Base-by-base conservation (phyloP, 2,329 filamentous ascomycete species). In the Remersonia thermophila region DNA sequence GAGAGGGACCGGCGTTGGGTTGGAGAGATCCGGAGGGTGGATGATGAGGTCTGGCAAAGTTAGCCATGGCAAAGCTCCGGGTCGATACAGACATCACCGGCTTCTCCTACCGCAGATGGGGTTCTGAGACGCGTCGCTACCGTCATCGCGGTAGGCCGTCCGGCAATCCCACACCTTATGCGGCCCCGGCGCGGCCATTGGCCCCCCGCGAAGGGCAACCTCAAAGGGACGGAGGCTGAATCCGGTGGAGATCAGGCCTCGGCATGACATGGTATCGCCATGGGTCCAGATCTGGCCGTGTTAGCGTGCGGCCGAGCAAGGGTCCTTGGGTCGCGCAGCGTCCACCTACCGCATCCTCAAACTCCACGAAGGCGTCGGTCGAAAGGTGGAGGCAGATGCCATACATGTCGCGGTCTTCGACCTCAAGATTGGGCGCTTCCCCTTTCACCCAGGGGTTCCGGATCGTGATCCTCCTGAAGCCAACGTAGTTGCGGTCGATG, bases 171-270 rank as follows among this genome's bases (percentile, higher is more conserved):
- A 51, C 0, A 60, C 57, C 3, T 51, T 50, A 37, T 74, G 71
- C 0, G 50, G 38, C 3, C 48, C 11, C 9, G 34, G 8, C 25
- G 39, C 4, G 29, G 44, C 32, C 31, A 45, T 32, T 26, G 53
- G 35, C 0, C 45, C 27, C 1, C 53, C 56, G 8, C 51, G 45
- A 12, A 73, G 50, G 1, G 60, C 46, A 11, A 75, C 53, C 32
- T 73, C 63, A 37, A 76, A 75, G 0, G 67, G 59, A 31, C 63
- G 63, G 2, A 64, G 57, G 12, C 61, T 52, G 26, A 65, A 61
- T 0, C 71, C 71, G 0, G 69, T 72, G 1, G 65, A 63, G 4
- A 76, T 62, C 3, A 74, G 56, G 2, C 69, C 71, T n/a, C 69
- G 63, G 30, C 63, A 69, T 28, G 61, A 47, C n/a, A 55, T 57